Evolutionary conservation across 1,139 yeast genomes (phyloP).

Genomic region (Lodderomyces margitis): DNA sequence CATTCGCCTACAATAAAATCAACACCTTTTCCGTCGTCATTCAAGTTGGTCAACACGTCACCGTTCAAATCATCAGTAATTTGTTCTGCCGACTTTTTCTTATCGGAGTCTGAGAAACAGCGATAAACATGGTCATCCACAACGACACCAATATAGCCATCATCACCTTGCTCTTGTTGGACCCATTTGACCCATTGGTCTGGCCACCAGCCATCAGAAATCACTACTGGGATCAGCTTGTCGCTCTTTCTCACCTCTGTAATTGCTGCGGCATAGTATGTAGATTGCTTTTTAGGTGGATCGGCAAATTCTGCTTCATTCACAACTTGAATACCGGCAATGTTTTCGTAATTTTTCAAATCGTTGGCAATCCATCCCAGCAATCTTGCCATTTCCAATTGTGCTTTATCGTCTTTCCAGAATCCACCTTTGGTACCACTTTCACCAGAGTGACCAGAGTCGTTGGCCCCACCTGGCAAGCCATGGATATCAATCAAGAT

Average conservation of each 20-base stretch:
- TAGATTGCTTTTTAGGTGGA: conserved; percentile 46
- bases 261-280: conserved; percentile 70
- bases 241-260: conserved; percentile 59
- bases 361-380: conserved; percentile 65
- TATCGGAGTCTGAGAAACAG: conserved; percentile 78
- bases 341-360: conserved; percentile 55
- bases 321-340: conserved; percentile 79
- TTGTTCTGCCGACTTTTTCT: conserved; percentile 58
- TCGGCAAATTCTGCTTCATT: conserved; percentile 75
- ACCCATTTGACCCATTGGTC: conserved; percentile 76
- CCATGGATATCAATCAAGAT: conserved; percentile 86
- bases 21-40: conserved; percentile 47
- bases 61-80: conserved; percentile 57
- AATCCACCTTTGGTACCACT: conserved; percentile 52
- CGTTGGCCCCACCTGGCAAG: conserved; percentile 84
- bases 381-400: conserved; percentile 47
- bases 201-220: conserved; percentile 95
- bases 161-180: conserved; percentile 37
- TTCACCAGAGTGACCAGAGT: conserved; percentile 79
- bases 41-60: conserved; percentile 52
- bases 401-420: conserved; percentile 52
- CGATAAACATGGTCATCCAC: conserved; percentile 86
- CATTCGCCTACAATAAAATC: conserved; percentile 88
- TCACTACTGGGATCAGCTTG: conserved; percentile 61
- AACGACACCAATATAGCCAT: conserved; percentile 55